phyloP scores from a whole-genome alignment of 1,284 basidiomycete species.

The Sphagnurus paluster region DNA sequence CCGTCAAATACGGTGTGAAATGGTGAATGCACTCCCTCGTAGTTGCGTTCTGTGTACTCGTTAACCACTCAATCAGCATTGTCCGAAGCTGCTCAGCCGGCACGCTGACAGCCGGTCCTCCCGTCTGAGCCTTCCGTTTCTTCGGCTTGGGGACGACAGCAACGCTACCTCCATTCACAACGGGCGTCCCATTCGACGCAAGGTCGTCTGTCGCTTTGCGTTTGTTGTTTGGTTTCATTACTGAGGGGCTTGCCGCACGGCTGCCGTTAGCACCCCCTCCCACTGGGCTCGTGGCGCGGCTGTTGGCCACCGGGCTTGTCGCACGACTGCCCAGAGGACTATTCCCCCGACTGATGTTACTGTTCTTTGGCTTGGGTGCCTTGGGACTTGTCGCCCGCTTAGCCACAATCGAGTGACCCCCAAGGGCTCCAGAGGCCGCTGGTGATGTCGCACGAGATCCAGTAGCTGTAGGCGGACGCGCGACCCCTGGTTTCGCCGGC shows the following conservation, averaged over 20 bases:
- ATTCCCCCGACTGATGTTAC: constrained; percentile 48
- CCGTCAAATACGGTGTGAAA: constrained; percentile 72
- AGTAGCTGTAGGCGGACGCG: constrained; percentile 23
- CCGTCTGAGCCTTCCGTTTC: constrained; percentile 60
- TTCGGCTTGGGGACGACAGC: constrained; percentile 50
- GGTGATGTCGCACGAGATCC: constrained; percentile 62
- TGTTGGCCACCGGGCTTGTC: constrained; percentile 39
- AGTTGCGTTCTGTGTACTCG: constrained; percentile 58
- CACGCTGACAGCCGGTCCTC: constrained; percentile 30
- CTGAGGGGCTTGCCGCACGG: constrained; percentile 28
- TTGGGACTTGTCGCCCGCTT: constrained; percentile 82
- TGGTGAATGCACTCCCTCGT: constrained; percentile 77
- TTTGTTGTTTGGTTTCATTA: constrained; percentile 44
- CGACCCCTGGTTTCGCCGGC: constrained; percentile 28
- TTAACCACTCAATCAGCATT: constrained; percentile 74
- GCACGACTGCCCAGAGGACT: constrained; percentile 57
- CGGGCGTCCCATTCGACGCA: constrained; percentile 28
- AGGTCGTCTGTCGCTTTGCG: constrained; percentile 65
- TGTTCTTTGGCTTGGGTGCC: constrained; percentile 53
- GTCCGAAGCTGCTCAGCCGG: constrained; percentile 58
- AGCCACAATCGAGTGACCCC: constrained; percentile 76
- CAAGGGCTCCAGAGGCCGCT: constrained; percentile 47
- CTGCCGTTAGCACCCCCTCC: constrained; percentile 24
- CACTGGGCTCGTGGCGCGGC: constrained; percentile 48
- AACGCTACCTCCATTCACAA: constrained; percentile 27